Evolutionary conservation across 2,329 filamentous ascomycete species (phyloP), one percentile per base, ranked within the genome.

Genomic region (Fusarium caatingaense): DNA sequence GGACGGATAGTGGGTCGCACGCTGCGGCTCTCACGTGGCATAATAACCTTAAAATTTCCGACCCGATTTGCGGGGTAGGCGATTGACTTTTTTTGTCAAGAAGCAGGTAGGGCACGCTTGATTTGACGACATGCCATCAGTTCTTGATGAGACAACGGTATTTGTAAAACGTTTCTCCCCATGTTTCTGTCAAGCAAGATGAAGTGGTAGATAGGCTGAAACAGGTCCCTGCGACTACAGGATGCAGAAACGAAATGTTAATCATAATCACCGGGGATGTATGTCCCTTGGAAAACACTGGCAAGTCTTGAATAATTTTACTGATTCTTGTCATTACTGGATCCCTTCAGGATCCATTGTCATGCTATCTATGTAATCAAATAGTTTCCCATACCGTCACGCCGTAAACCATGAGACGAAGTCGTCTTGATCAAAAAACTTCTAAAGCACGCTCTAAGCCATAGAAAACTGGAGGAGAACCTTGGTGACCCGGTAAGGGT

Each of bases 401-500:
- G 66, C 66, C 66, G 11, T 46, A 28, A 37, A 57, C 51, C 61
- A 58, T 69, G 57, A 51, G 57, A 32, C 42, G 15, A 66, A 49
- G 4, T 5, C 46, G 61, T 54, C 61, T 25, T 2, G 48, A 53
- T n/a, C 16, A 34, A 56, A 56, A 56, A 49, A 68, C 34, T 37
- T 37, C 34, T 37, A 37, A 37, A 37, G 34, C 49, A 30, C 66
- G 66, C 66, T 69, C 23, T 67, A 69, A 44, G 66, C 66, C 66
- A 69, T 32, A 1, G 66, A 75, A 48, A 59, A 74, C 25, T 73
- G 69, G 2, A 75, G 56, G 68, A 94, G 90, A 77, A 93, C 92
- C 82, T 90, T 92, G 68, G 92, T 93, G 62, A 89, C 85, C 83
- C 93, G 92, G 84, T 97, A 96, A 66, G 93, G 93, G 82, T 94